phyloP scores from a whole-genome alignment of 495 filamentous ascomycete species.

The Neurospora intermedia region DNA sequence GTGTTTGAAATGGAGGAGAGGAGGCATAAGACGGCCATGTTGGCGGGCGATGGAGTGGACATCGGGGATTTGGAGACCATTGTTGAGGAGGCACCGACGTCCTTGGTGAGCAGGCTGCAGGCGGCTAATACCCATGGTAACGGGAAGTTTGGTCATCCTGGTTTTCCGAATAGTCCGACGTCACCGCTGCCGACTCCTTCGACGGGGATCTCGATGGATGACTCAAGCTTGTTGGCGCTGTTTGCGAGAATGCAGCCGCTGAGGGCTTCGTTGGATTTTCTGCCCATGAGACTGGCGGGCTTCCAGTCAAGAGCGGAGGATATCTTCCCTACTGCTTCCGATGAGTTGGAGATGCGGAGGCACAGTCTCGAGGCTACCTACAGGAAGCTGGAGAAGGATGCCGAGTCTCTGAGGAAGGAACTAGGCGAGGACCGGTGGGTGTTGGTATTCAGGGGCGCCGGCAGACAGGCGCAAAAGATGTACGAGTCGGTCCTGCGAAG shows the following conservation, averaged over 20 bases:
- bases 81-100: slow-evolving; percentile 71
- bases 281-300: slow-evolving; percentile 87
- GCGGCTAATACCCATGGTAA: slow-evolving; percentile 15
- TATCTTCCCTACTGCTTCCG: slow-evolving; percentile 79
- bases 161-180: slow-evolving; percentile 44
- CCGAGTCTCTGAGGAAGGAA: slow-evolving; percentile 75
- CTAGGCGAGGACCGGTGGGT: slow-evolving; percentile 94
- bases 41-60: slow-evolving; percentile 55
- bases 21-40: slow-evolving; percentile 59
- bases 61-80: slow-evolving; percentile 89
- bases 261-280: slow-evolving; percentile 83
- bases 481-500: slow-evolving; percentile 84
- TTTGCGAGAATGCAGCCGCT: slow-evolving; percentile 94
- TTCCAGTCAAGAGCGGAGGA: slow-evolving; percentile 67
- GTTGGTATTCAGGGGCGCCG: slow-evolving; percentile 86
- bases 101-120: slow-evolving; percentile 28
- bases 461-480: slow-evolving; percentile 86
- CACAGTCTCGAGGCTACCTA: slow-evolving; percentile 64
- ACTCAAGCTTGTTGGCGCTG: slow-evolving; percentile 69
- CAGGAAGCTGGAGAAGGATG: slow-evolving; percentile 74
- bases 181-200: slow-evolving; percentile 43
- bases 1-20: slow-evolving; percentile 97
- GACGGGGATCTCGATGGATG: slow-evolving; percentile 57
- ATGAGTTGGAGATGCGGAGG: slow-evolving; percentile 68
- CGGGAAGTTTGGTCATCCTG: slow-evolving; percentile 58